Base-by-base conservation (phyloP, 176 grass and related monocot species). In the Avena insularis region DNA sequence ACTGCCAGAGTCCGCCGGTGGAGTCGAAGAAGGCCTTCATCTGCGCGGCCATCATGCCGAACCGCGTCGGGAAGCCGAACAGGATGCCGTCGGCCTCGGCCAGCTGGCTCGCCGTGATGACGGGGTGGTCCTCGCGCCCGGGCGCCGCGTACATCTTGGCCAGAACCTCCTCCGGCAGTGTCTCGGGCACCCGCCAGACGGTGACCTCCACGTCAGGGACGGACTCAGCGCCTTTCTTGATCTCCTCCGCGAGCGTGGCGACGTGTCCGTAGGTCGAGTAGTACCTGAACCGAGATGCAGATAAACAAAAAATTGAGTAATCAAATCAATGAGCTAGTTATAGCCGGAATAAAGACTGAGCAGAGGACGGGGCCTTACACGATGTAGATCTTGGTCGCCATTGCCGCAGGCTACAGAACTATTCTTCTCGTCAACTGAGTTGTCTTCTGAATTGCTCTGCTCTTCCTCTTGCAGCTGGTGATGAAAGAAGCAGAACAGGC, bases 21-120 rank as follows among this genome's bases (percentile, higher is more conserved):
- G 91, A 71, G 88, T 92, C 91, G 11, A 92, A 3, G 78, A 92
- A 92, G 51, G 83, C 87, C 87, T 92, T 92, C 78, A 89, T 89
- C 76, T 87, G 87, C 49, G 90, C 82, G 38, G 87, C 84, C 90
- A 92, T 92, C 83, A 92, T 86, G 47, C 90, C 90, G 77, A 92
- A 92, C 8, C 87, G 64, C 17, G 87, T 92, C 0, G 90, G 90
- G 79, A 89, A 89, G 20, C 90, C 90, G 35, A 92, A 86, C 4
- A 92, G 63, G 11, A 92, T 25, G 64, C 83, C 90, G 31, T 92
- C 82, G 33, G 33, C 66, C 66, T 69, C 66, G 15, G 33, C 66
- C 66, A 69, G 66, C 66, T 69, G 66, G n/a, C 13, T 9, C 43
- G 87, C 46, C 21, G 83, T 75, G 71, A 92, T 92, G 53, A 89